A percentile compares a stretch with the other conserved stretches of the same genome.
Evolutionary conservation across 495 filamentous ascomycete species (phyloP).

Genomic region (Penicillium steckii): DNA sequence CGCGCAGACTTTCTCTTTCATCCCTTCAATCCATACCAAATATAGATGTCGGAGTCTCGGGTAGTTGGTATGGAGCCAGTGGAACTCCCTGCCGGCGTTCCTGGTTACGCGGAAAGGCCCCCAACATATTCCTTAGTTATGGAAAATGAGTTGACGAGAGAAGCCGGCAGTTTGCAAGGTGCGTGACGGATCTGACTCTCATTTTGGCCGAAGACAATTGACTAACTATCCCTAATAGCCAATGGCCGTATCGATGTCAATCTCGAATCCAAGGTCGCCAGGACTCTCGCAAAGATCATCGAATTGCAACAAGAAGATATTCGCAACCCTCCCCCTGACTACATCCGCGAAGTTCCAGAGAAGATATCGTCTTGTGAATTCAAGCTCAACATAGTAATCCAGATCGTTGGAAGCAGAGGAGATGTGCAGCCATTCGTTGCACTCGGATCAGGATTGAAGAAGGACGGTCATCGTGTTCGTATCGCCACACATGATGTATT

Average conservation of each 20-base stretch:
- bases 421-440: conserved; percentile 57
- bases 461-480: conserved; percentile 53
- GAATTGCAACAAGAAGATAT: conserved; percentile 5
- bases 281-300: conserved; percentile 17
- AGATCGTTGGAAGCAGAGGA: conserved; percentile 52
- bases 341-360: no score
- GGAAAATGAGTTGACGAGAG: no score
- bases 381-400: conserved; percentile 50
- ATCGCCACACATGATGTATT: conserved; percentile 64
- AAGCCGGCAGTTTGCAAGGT: no score
- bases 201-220: no score
- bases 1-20: no score
- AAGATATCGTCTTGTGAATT: conserved; percentile 9
- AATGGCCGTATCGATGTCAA: conserved; percentile 30
- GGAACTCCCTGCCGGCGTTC: no score
- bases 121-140: no score
- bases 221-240: conserved; percentile 8
- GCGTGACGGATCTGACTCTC: no score
- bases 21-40: no score
- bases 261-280: conserved; percentile 22
- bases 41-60: no score
- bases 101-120: no score
- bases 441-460: conserved; percentile 48
- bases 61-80: no score
- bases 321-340: neutral